Percentiles rank a stretch among this genome's conserved stretches.
phyloP scores from a whole-genome alignment of 176 grass and related monocot species.

The Ampelocalamus luodianensis region DNA sequence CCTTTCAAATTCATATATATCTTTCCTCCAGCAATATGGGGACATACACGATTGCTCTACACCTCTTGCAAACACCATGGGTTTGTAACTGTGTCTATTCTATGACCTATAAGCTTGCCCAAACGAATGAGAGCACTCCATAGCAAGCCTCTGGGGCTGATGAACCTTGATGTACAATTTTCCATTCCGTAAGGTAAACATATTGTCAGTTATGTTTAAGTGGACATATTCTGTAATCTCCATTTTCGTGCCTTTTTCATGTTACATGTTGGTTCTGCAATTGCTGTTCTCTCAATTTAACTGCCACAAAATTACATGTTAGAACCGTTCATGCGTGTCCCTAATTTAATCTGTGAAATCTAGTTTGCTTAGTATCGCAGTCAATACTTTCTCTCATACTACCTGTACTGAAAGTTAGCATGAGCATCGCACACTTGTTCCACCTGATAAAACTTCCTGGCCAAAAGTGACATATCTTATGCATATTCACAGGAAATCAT shows the following conservation, averaged over 20 bases:
- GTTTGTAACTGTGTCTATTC: slow-evolving; percentile 69
- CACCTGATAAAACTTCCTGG: slow-evolving; percentile 1
- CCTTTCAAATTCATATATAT: slow-evolving; percentile 26
- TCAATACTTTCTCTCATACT: too few species aligned
- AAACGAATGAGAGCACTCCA: slow-evolving; percentile 58
- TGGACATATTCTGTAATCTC: slow-evolving; percentile 9
- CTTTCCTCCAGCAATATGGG: slow-evolving; percentile 67
- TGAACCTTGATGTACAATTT: slow-evolving; percentile 74
- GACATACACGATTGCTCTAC: slow-evolving; percentile 57
- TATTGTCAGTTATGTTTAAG: slow-evolving; percentile 22
- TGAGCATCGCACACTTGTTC: not conserved
- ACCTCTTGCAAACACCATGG: slow-evolving; percentile 64
- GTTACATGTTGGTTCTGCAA: not conserved
- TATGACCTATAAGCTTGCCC: slow-evolving; percentile 69
- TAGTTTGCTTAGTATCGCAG: too few species aligned
- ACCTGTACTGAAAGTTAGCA: not conserved
- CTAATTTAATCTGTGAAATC: not conserved
- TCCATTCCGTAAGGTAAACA: slow-evolving; percentile 63
- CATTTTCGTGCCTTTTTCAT: not conserved
- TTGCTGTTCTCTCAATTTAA: not conserved
- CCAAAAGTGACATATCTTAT: not conserved
- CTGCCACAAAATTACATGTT: slow-evolving; percentile 10
- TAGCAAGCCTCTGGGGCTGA: slow-evolving; percentile 48
- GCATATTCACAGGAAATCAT: not conserved
- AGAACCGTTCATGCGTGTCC: not conserved